Conservation (phyloP, 2,329 filamentous ascomycete genomes). For the Colletotrichum sp. region DNA sequence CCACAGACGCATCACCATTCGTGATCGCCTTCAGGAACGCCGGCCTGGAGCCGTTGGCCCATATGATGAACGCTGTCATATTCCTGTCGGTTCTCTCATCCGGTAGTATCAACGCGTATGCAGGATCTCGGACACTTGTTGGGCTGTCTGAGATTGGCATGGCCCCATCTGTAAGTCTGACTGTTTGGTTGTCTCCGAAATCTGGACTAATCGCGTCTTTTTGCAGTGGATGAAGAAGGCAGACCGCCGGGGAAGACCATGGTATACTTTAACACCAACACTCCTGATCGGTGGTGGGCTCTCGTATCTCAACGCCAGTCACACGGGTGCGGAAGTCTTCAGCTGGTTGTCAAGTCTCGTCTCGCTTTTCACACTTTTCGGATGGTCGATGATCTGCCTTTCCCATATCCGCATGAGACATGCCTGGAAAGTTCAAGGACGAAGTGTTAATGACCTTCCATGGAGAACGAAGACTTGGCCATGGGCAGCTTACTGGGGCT, state of each 20-base stretch:
- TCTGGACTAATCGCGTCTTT: not conserved
- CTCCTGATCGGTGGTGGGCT: constrained; percentile 53
- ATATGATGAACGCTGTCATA: constrained; percentile 53
- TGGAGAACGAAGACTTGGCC: constrained; percentile 50
- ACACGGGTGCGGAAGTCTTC: constrained; percentile 46
- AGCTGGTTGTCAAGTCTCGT: constrained; percentile 51
- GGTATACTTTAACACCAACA: constrained; percentile 42
- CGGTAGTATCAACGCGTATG: constrained; percentile 46
- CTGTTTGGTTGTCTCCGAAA: not conserved
- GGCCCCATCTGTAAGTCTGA: constrained; percentile 20
- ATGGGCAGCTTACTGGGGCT: constrained; percentile 44
- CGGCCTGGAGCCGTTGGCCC: constrained; percentile 40
- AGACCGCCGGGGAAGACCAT: not conserved
- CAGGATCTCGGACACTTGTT: constrained; percentile 43
- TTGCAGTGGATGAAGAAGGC: not conserved
- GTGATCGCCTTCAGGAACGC: constrained; percentile 47
- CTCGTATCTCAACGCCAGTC: constrained; percentile 47
- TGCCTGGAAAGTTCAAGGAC: constrained; percentile 43
- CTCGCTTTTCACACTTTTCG: constrained; percentile 46
- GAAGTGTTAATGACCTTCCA: constrained; percentile 36
- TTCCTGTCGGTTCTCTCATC: constrained; percentile 49
- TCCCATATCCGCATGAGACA: constrained; percentile 45
- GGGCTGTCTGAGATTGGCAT: constrained; percentile 42
- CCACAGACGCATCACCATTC: constrained; percentile 49
- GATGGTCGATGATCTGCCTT: constrained; percentile 47